Conservation (phyloP, 2,329 filamentous ascomycete genomes). For the Dactylellina parvicollis region DNA sequence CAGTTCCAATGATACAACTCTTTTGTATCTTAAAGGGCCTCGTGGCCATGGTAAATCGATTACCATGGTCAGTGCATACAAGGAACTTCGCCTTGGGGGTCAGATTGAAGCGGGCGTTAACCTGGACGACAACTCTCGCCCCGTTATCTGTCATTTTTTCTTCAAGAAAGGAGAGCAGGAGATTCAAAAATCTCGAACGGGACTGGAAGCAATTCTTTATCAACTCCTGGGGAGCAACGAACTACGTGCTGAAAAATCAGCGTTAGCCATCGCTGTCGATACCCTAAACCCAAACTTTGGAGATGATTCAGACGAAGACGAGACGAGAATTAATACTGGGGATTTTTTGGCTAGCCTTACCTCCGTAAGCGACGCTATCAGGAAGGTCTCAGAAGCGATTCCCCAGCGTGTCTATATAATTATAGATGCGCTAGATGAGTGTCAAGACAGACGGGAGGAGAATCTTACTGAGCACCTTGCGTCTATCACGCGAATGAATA, state of each 20-base stretch:
- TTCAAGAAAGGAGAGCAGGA: conserved; percentile 51
- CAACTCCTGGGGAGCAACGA: conserved; percentile 23
- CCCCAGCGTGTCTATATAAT: conserved; percentile 15
- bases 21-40: conserved; percentile 22
- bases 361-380: conserved; percentile 4
- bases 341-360: not conserved
- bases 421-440: conserved; percentile 41
- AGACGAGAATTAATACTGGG: not conserved
- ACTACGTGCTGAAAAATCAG: not conserved
- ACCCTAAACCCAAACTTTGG: conserved; percentile 18
- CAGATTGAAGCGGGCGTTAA: not conserved
- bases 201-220: conserved; percentile 17
- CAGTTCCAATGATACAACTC: not conserved
- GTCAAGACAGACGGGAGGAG: conserved; percentile 24
- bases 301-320: not conserved
- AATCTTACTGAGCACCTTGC: not conserved
- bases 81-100: not conserved
- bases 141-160: conserved; percentile 36
- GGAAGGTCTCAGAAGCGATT: conserved; percentile 6
- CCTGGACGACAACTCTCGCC: not conserved
- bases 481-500: not conserved
- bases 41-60: conserved; percentile 46
- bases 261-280: not conserved
- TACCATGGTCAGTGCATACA: conserved; percentile 21
- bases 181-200: conserved; percentile 22